Conservation (phyloP, 768 basidiomycete species). For the Boletus sensibilis region DNA sequence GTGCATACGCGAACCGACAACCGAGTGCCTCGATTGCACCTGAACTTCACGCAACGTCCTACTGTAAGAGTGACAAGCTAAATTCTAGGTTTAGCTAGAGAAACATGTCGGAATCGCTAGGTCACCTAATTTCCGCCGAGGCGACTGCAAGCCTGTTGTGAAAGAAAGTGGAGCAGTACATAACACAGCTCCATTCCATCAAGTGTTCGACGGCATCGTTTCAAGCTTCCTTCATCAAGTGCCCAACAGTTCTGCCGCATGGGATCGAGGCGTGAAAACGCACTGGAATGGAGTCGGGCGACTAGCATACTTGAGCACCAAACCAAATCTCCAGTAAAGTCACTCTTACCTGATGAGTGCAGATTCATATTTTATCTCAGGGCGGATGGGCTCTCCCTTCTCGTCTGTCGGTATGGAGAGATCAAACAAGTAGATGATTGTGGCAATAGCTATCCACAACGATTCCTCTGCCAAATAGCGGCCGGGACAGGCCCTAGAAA, state of each 20-base stretch:
- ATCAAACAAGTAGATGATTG: conserved; percentile 1
- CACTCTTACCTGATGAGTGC: background rate
- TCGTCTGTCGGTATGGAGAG: conserved; percentile 2
- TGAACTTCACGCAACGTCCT: too few relatives aligned
- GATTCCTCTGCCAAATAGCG: conserved; percentile 4
- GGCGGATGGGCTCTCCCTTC: background rate
- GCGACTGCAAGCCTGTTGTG: too few relatives aligned
- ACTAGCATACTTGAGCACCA: background rate
- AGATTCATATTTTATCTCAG: background rate
- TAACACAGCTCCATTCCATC: too few relatives aligned
- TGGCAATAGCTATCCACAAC: conserved; percentile 1
- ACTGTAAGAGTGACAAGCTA: too few relatives aligned
- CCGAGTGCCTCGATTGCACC: too few relatives aligned
- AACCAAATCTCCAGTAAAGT: background rate
- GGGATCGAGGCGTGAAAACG: background rate
- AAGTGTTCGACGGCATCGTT: too few relatives aligned
- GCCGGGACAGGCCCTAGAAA: conserved; percentile 1
- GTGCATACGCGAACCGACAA: too few relatives aligned
- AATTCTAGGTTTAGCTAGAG: too few relatives aligned
- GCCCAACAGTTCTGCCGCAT: background rate
- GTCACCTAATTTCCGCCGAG: too few relatives aligned
- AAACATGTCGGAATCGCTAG: too few relatives aligned
- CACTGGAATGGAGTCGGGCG: background rate
- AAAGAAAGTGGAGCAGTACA: too few relatives aligned
- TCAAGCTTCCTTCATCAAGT: background rate